Base-by-base conservation (phyloP, 2,329 filamentous ascomycete species). In the Colletotrichum orbiculare region DNA sequence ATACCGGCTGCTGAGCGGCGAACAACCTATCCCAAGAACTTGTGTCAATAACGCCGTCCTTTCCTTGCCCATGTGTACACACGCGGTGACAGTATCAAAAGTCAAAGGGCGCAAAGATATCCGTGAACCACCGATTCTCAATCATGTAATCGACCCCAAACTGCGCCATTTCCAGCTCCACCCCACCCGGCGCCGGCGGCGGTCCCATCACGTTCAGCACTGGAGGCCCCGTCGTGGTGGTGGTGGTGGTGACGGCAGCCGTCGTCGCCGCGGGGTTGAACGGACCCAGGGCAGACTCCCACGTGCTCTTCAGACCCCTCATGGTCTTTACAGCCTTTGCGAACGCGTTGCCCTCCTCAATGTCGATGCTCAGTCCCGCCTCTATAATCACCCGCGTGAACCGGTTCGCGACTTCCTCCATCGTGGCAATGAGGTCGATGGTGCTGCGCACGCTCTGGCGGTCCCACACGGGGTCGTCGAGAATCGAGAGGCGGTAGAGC, bases 401-500 rank as follows among this genome's bases (percentile, higher is more conserved):
- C 3, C 66, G 47, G 17, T 68, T 66, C 1, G 67, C 66, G 35
- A 76, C 68, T 13, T 69, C 70, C 37, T 71, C 69, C 38, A 72
- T 67, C 17, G 77, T 67, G n/a, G 67, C 63, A 6, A 79, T 62
- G 15, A 81, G 64, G 52, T 79, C 75, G n/a, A 80, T 56, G 6
- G 71, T 70, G 45, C 68, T 67, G 11, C 72, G 70, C 6, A 76
- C 73, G 13, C 71, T 72, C 9, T 69, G 66, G 2, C 77, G 72
- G 70, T 80, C 77, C 78, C 79, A 81, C 0, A 72, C 69, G 2
- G 77, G 74, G 49, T 80, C 78, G 48, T 80, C 75, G 8, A 76
- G 58, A 4, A 74, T 68, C 11, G 73, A 71, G 15, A 80, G 69
- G 15, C 69, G 72, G 64, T 75, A 74, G 7, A 80, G 70, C 6